Evolutionary conservation across 495 filamentous ascomycete genomes (phyloP).

Genomic region (Platismatia glauca): DNA sequence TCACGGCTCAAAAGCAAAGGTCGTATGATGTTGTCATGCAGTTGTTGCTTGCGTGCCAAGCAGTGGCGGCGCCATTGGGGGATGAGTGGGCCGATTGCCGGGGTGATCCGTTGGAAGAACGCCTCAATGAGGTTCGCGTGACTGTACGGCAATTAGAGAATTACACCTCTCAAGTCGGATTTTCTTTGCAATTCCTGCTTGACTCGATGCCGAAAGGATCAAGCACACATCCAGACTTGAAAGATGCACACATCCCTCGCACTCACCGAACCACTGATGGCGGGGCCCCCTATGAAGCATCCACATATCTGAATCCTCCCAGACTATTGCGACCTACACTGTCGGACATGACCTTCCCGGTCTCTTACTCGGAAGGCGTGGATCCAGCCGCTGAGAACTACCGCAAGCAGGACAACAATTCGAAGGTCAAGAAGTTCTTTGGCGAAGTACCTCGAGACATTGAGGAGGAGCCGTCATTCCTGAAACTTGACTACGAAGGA

Average conservation of each 20-base stretch:
- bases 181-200: slow-evolving; percentile 76
- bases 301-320: slow-evolving; percentile 42
- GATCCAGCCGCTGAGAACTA: slow-evolving; percentile 50
- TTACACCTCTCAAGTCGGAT: slow-evolving; percentile 76
- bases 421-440: slow-evolving; percentile 82
- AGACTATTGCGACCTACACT: slow-evolving; percentile 41
- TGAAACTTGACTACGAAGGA: slow-evolving; percentile 80
- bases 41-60: slow-evolving; percentile 75
- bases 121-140: slow-evolving; percentile 65
- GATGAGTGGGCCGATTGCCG: slow-evolving; percentile 92
- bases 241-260: slow-evolving; percentile 10
- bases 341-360: slow-evolving; percentile 59
- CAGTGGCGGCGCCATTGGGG: slow-evolving; percentile 74
- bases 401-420: slow-evolving; percentile 53
- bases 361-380: slow-evolving; percentile 59
- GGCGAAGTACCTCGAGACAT: slow-evolving; percentile 67
- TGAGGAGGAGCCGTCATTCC: slow-evolving; percentile 73
- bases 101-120: slow-evolving; percentile 86
- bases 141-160: slow-evolving; percentile 74
- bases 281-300: slow-evolving; percentile 25
- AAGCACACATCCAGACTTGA: slow-evolving; percentile 9
- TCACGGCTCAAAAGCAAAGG: slow-evolving; percentile 80
- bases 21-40: slow-evolving; percentile 90
- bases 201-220: slow-evolving; percentile 57
- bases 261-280: slow-evolving; percentile 19